Evolutionary conservation across 768 basidiomycete species (phyloP), one percentile per base, ranked within the genome.

Genomic region (Amanita jacksonii): DNA sequence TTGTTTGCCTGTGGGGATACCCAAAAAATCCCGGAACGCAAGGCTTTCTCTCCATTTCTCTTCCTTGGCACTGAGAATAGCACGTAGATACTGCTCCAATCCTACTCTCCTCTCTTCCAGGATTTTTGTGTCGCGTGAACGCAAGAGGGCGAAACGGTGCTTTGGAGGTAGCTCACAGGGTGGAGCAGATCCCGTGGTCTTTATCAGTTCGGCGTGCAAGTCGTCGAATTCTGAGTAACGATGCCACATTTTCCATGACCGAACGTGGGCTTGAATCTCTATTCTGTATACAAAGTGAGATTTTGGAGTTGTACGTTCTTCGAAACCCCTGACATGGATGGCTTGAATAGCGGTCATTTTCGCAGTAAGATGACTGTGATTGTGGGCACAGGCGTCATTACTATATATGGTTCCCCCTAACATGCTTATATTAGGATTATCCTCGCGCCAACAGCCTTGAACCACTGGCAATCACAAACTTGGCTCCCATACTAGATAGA

Each of bases 151-250:
- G 61, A 88, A 71, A 34, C 76, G 63, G 57, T 87, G 85, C 63
- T 98, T 98, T 8, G 84, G 78, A 28, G 94, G 94, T 15, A 97
- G 75, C n/a, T 70, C 49, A 13, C 63, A 72, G 9, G 93, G 92
- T 8, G 92, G 90, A 15, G 81, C 64, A n/a, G 78, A 73, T 12
- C 81, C 81, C n/a, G 76, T 76, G n/a, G 81, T 75, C 57, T 84
- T 81, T 20, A 74, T 73, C 54, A 96, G 77, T 54, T 92, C 85
- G 6, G 75, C 73, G 60, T 93, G 76, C 5, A 98, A 78, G 54
- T 88, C 81, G 57, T 76, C 80, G 64, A 98, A 98, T 64, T 96
- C 91, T 33, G 89, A 92, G 66, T 97, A 98, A 39, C 94, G 85
- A 46, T 85, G 72, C 79, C 85, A 87, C 73, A 96, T 86, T 46